A percentile compares a stretch with the other conserved stretches of the same genome.
Conservation (phyloP, 345 rosid genomes). For the Salix viminalis region DNA sequence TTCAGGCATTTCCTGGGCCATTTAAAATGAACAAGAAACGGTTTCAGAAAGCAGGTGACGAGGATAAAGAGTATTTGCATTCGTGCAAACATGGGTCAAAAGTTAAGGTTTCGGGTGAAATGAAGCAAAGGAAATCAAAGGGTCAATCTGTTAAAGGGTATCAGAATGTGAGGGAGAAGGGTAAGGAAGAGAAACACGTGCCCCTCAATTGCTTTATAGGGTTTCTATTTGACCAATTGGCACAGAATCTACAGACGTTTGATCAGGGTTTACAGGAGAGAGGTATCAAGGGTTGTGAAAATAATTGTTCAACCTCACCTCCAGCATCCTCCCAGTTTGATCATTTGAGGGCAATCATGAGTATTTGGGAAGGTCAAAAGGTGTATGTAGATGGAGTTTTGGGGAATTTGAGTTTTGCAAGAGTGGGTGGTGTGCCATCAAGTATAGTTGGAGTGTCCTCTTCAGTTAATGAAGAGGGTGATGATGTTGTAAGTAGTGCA, state of each 20-base stretch:
- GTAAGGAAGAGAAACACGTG: conserved; percentile 38
- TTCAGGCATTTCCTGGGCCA: conserved; percentile 60
- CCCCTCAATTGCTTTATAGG: conserved; percentile 52
- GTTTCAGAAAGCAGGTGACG: conserved; percentile 39
- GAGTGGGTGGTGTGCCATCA: conserved; percentile 84
- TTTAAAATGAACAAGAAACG: conserved; percentile 49
- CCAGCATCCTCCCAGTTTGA: conserved; percentile 35
- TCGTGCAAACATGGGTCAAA: conserved; percentile 25
- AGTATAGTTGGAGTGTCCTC: conserved; percentile 69
- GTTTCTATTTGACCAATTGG: conserved; percentile 49
- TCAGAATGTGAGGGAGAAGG: conserved; percentile 13
- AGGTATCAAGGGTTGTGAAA: conserved; percentile 21
- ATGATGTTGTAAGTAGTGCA: conserved; percentile 33
- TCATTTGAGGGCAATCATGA: conserved; percentile 42
- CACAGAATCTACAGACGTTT: conserved; percentile 59
- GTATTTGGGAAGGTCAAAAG: conserved; percentile 77
- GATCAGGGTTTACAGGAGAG: conserved; percentile 47
- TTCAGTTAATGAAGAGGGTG: conserved; percentile 53
- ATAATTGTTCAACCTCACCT: conserved; percentile 22
- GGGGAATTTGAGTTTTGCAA: conserved; percentile 80
- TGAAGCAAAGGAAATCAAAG: conserved; percentile 28
- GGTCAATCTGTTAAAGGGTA: conserved; percentile 10
- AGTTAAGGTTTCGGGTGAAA: conserved; percentile 25
- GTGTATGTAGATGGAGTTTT: conserved; percentile 70
- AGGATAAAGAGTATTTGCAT: conserved; percentile 29